A percentile compares a stretch with the other conserved stretches of the same genome.
These are phyloP conservation scores for Xylaria flabelliformis DNA, from an alignment of 495 filamentous ascomycete species.

Conservation along the genomic window DNA sequence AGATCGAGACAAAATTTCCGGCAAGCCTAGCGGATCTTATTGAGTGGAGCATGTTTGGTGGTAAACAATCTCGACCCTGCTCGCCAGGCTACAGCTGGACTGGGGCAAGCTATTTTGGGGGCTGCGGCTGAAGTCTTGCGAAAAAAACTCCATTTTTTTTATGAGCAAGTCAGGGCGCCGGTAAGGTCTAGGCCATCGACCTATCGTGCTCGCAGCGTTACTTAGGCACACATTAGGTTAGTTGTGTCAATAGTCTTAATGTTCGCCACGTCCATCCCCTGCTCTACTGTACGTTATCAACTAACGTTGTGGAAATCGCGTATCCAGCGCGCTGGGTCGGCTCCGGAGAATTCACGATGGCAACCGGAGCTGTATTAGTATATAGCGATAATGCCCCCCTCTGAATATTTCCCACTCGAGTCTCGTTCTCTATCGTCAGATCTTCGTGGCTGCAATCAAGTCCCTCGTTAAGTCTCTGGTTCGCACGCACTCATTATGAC, in stretches of 20 bases:
- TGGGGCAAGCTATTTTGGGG: neutral
- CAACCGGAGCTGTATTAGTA: neutral
- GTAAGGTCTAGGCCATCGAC: conserved; percentile 4
- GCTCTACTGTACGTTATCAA: neutral
- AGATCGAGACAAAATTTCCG: neutral
- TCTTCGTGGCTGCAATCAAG: conserved; percentile 8
- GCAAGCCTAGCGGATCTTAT: neutral
- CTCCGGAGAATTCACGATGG: neutral
- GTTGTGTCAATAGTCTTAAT: conserved; percentile 1
- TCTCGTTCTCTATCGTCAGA: neutral
- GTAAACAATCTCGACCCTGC: neutral
- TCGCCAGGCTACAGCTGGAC: neutral
- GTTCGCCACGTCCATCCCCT: neutral
- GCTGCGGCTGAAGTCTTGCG: conserved; percentile 1
- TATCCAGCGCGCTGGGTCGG: conserved; percentile 2
- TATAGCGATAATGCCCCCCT: neutral
- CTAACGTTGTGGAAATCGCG: neutral
- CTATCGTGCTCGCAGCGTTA: neutral
- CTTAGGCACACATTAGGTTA: neutral
- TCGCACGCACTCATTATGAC: conserved; percentile 6
- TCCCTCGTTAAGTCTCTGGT: conserved; percentile 11
- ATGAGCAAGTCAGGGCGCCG: neutral
- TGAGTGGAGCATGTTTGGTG: neutral
- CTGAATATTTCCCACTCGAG: too few relatives aligned
- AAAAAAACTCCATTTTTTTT: neutral